Percentiles rank a stretch among this genome's conserved stretches.
Conservation (phyloP, 177 flowering plant species). For the Vitis hybrid region DNA sequence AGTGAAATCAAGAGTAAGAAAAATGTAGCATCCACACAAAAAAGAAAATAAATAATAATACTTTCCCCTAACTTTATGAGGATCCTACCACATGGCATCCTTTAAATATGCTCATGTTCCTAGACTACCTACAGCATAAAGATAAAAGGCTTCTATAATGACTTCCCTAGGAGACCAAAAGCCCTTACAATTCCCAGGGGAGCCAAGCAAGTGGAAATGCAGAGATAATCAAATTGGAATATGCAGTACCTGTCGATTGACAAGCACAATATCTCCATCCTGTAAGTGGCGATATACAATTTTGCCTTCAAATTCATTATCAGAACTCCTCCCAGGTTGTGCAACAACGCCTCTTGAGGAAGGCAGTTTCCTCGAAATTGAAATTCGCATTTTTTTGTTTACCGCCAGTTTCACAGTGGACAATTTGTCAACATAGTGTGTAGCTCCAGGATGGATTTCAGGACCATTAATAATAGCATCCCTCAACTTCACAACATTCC, state of each 20-base stretch:
- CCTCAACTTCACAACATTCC: conserved; percentile 79
- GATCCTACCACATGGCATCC: too few species aligned
- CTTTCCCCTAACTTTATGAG: too few species aligned
- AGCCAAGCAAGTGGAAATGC: neutral
- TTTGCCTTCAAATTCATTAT: conserved; percentile 73
- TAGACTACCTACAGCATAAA: too few species aligned
- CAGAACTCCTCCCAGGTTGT: conserved; percentile 48
- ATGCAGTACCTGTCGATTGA: conserved; percentile 82
- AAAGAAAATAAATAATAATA: too few species aligned
- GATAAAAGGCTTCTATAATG: too few species aligned
- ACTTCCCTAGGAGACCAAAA: neutral
- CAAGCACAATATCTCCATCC: conserved; percentile 96
- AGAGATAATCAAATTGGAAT: neutral
- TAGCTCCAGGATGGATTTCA: conserved; percentile 91
- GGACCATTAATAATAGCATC: conserved; percentile 81
- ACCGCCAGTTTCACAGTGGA: conserved; percentile 32
- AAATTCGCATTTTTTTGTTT: conserved; percentile 39
- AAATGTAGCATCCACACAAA: too few species aligned
- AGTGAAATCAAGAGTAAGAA: too few species aligned
- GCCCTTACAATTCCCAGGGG: neutral
- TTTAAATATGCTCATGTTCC: too few species aligned
- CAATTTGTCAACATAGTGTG: conserved; percentile 58
- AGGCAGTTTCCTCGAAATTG: conserved; percentile 70
- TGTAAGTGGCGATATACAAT: conserved; percentile 78
- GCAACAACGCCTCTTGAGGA: conserved; percentile 73